Evolutionary conservation across 768 basidiomycete species (phyloP), one percentile per base, ranked within the genome.

Genomic region (Russula vinacea): DNA sequence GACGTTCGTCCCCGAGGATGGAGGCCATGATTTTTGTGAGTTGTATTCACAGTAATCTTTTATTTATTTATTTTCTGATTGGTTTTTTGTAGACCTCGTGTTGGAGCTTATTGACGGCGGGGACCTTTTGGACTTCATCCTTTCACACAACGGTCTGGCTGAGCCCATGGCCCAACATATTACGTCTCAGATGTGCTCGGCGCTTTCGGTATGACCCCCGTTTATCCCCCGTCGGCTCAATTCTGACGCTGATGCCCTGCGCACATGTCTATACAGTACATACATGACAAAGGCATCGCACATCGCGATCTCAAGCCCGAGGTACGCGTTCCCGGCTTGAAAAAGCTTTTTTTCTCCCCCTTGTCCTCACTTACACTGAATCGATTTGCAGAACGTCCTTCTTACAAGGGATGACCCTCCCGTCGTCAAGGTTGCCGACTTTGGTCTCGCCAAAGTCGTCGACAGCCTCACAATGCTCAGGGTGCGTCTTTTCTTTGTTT

Each of bases 291-390:
- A 70, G 89, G 88, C 17, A 87, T 99, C 51, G 83, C 93, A 0
- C 96, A 98, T 75, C 89, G 97, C 51, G 97, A 99, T 74, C 77
- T 98, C 51, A 97, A 97, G 74, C 95, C 96, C 1, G 89, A 91
- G 78, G 86, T 86, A 56, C 37, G 45, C 1, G 22, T 53, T 52
- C 7, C n/a, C n/a, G 47, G n/a, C 6, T 7, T 22, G 5, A 26
- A n/a, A n/a, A n/a, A 16, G 39, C 22, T 19, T 35, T 10, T n/a
- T 29, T 29, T 35, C 24, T 14, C 2, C 7, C 7, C 33, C 42
- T 10, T 11, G 17, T 24, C 8, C 10, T 17, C 11, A 3, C 42
- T 61, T 16, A 54, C 14, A 16, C 17, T 44, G 45, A 33, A 22
- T 19, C 66, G 35, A 19, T 37, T 44, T 52, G 1, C 70, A 91